Base-by-base conservation (phyloP, 768 basidiomycete species). In the Termitomyces sp. region DNA sequence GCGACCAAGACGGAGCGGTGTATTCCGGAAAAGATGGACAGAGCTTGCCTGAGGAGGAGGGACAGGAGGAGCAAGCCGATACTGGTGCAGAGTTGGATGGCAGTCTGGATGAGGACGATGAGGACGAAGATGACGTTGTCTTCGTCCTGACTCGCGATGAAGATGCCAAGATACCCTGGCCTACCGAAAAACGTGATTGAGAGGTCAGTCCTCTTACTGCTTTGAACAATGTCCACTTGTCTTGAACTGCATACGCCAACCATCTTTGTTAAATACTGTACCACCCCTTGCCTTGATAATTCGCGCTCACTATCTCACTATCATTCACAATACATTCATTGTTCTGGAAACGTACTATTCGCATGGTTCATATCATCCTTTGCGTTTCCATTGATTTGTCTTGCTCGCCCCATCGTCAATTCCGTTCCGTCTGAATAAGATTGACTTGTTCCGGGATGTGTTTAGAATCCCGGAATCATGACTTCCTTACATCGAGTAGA, bases 101-200 rank as follows among this genome's bases (percentile, higher is more conserved):
- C 4, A 46, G 77, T 1, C 68, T 56, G 6, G 75, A 72, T 31
- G 76, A 71, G 12, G 80, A 84, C 3, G 84, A 87, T 10, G 86
- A 87, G 3, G 85, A 85, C 2, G 87, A 88, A n/a, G 87, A 87
- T 32, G 86, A 88, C 40, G 80, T 89, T n/a, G 86, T 81, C n/a
- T 85, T 89, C 61, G 86, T 89, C 38, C 79, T 89, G 67, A 56
- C 45, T 32, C 60, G 49, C 37, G 61, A 61, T 16, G 82, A 80
- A 41, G 68, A 75, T 57, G 77, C 77, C 56, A 72, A 72, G n/a
- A 73, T 71, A 62, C 63, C 62, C 44, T 72, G 70, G 68, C 65
- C 65, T 51, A 71, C 69, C 47, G 71, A 74, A 48, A 57, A 38
- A 59, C 70, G 65, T 48, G 47, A 17, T 42, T 54, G 55, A 67